Conservation (phyloP, 2,329 filamentous ascomycete species). For the Botrytis galanthina region DNA sequence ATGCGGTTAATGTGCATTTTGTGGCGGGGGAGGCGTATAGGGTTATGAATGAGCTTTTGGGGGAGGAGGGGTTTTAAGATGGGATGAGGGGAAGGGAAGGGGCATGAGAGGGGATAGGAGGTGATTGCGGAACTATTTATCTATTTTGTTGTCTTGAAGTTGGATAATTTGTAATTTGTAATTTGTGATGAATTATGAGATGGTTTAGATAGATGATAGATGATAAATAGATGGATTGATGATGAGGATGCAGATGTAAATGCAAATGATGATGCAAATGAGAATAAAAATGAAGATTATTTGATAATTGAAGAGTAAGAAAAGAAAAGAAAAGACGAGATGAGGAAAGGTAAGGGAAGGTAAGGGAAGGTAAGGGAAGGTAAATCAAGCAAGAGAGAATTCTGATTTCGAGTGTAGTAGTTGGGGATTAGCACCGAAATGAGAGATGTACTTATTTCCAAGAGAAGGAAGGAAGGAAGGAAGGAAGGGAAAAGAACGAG, state of each 20-base stretch:
- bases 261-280: too few species aligned
- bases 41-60: slow-evolving; percentile 19
- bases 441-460: not conserved
- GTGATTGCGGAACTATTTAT: not conserved
- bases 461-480: not conserved
- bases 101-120: too few species aligned
- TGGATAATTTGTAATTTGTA: not conserved
- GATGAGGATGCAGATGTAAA: too few species aligned
- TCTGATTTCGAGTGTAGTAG: not conserved
- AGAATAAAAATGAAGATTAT: not conserved
- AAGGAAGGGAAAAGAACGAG: not conserved
- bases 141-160: not conserved
- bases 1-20: slow-evolving; percentile 19
- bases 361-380: not conserved
- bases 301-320: not conserved
- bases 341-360: not conserved
- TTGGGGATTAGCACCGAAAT: not conserved
- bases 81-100: not conserved
- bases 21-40: slow-evolving; percentile 7
- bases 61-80: not conserved
- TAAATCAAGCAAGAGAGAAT: not conserved
- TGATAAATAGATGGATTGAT: not conserved
- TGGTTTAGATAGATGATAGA: not conserved
- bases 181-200: not conserved
- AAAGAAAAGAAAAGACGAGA: not conserved